phyloP scores from a whole-genome alignment of 2,329 filamentous ascomycete genomes.

The Alternaria postmessia region DNA sequence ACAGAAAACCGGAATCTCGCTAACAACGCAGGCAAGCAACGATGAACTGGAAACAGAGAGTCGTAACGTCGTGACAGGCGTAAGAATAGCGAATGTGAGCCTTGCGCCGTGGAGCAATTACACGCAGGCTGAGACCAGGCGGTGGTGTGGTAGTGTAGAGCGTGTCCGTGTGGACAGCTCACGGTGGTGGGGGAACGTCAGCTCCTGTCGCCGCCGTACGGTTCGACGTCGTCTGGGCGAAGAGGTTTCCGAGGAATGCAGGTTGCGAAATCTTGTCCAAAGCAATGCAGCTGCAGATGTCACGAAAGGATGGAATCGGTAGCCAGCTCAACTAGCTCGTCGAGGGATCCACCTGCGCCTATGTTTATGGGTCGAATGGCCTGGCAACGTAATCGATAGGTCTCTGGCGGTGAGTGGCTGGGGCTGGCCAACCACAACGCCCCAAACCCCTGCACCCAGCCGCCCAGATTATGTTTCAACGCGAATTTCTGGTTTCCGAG shows the following conservation, averaged over 20 bases:
- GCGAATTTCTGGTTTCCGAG: slow-evolving; percentile 13
- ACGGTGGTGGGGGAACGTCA: slow-evolving; percentile 31
- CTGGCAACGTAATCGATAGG: slow-evolving; percentile 37
- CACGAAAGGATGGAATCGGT: slow-evolving; percentile 28
- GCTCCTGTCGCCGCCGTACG: slow-evolving; percentile 32
- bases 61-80: slow-evolving; percentile 46
- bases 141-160: slow-evolving; percentile 31
- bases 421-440: slow-evolving; percentile 27
- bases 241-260: slow-evolving; percentile 12
- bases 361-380: slow-evolving; percentile 33
- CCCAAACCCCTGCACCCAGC: slow-evolving; percentile 22
- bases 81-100: slow-evolving; percentile 23
- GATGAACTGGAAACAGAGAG: slow-evolving; percentile 18
- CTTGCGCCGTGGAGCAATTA: slow-evolving; percentile 29
- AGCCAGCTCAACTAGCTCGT: slow-evolving; percentile 35
- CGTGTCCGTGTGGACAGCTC: slow-evolving; percentile 48
- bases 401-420: slow-evolving; percentile 31
- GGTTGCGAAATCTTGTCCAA: slow-evolving; percentile 5
- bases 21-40: slow-evolving; percentile 19
- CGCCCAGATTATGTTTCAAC: slow-evolving; percentile 13
- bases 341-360: slow-evolving; percentile 23
- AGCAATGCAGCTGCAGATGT: slow-evolving; percentile 21
- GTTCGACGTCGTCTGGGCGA: slow-evolving; percentile 19
- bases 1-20: slow-evolving; percentile 14
- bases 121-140: slow-evolving; percentile 27